A percentile compares a stretch with the other conserved stretches of the same genome.
phyloP scores from a whole-genome alignment of 805 yeast genomes.

The Starmera pachycereana region DNA sequence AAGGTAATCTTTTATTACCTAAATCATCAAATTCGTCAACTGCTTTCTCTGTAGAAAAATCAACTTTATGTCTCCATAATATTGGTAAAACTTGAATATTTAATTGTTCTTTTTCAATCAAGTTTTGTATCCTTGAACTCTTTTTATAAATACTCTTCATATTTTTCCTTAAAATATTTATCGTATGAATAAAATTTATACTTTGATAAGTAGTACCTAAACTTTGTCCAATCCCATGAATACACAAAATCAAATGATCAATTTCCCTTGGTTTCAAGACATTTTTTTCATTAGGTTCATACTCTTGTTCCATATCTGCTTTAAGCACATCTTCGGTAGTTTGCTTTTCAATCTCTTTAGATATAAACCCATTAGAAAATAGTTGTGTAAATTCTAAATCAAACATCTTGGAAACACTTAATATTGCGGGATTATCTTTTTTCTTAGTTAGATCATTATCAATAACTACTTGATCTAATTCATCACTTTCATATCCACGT shows the following conservation, averaged over 20 bases:
- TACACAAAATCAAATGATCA: conserved; percentile 69
- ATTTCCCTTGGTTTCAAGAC: conserved; percentile 20
- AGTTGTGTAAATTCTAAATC: conserved; percentile 13
- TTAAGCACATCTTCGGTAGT: conserved; percentile 35
- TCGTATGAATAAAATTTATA: conserved; percentile 80
- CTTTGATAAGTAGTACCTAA: conserved; percentile 70
- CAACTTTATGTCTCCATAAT: conserved; percentile 78
- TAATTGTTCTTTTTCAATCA: conserved; percentile 32
- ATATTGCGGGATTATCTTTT: not conserved
- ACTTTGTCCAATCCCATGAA: conserved; percentile 93
- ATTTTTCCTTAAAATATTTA: conserved; percentile 47
- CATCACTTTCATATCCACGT: conserved; percentile 33
- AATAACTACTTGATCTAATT: not conserved
- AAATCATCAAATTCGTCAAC: conserved; percentile 25
- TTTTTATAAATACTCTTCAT: conserved; percentile 42
- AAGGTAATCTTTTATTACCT: conserved; percentile 41
- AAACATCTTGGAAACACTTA: conserved; percentile 8
- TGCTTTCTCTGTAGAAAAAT: conserved; percentile 39
- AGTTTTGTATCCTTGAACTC: conserved; percentile 39
- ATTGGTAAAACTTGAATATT: conserved; percentile 81
- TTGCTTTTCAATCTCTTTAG: conserved; percentile 15
- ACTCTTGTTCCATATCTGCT: conserved; percentile 38
- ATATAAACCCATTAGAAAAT: conserved; percentile 12
- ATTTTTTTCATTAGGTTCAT: conserved; percentile 34
- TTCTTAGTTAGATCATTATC: not conserved